Base-by-base conservation (phyloP, 164 flowering plant genomes). In the Amborella trichopoda region DNA sequence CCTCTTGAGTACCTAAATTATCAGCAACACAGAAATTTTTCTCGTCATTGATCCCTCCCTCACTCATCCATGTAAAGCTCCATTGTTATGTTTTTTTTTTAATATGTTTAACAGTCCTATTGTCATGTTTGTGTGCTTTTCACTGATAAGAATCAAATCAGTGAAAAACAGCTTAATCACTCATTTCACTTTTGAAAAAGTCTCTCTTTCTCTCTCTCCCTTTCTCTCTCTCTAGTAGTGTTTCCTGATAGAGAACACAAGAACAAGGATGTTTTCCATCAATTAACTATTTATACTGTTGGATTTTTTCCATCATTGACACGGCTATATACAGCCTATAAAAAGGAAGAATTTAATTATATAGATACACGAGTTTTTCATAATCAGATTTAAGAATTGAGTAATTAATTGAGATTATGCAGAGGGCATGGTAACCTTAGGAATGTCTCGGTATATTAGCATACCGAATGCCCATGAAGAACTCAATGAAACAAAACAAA, bases 1-100 rank as follows among this genome's bases (percentile, higher is more conserved):
- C 83, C 51, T 80, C 83, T 54, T 80, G 88, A 19, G 83, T 80
- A 58, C 88, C 88, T 80, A 49, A 23, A 61, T 23, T 10, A 26
- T 23, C 46, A 6, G 13, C 20, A 28, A 46, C 13, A 23, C 6
- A 19, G 22, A 28, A 11, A 20, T 1, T 28, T 30, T 6, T 6
- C 4, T 28, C 36, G 6, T 17, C 19, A 28, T 28, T 9, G 17
- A 8, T 23, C 23, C 6, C 37, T 28, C 3, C 30, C 10, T 27
- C n/a, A 50, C 17, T n/a, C 6, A 23, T 6, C 26, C 27, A 17
- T 8, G 34, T 23, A 21, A 20, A 26, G 5, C 23, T 28, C n/a
- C n/a, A n/a, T n/a, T n/a, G n/a, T n/a, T n/a, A n/a, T n/a, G n/a
- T n/a, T n/a, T n/a, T n/a, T n/a, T n/a, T n/a, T n/a, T n/a, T n/a